phyloP scores from a whole-genome alignment of 768 basidiomycete genomes.

The Serpula lacrymans region DNA sequence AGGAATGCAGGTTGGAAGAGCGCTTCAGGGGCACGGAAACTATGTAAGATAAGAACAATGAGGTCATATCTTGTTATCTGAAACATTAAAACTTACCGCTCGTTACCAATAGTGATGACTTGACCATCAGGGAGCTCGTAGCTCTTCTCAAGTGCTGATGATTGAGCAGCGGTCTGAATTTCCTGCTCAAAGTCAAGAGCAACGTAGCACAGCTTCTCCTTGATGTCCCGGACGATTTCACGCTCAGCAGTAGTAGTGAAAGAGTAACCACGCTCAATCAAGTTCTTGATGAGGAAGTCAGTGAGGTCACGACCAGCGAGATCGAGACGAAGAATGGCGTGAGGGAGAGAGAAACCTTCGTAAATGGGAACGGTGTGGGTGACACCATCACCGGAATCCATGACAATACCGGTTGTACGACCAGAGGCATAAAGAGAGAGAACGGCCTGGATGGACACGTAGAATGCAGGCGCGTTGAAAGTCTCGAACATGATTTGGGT shows the following conservation, averaged over 20 bases:
- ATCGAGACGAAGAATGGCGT: slow-evolving; percentile 91
- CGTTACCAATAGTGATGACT: slow-evolving; percentile 83
- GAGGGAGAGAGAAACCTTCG: slow-evolving; percentile 90
- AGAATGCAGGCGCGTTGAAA: slow-evolving; percentile 73
- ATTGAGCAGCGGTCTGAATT: slow-evolving; percentile 85
- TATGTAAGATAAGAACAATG: slow-evolving; percentile 10
- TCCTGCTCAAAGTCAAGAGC: slow-evolving; percentile 94
- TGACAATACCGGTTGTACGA: slow-evolving; percentile 91
- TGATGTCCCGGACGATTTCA: slow-evolving; percentile 96
- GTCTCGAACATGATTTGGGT: slow-evolving; percentile 82
- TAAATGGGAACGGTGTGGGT: slow-evolving; percentile 96
- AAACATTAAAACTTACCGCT: slow-evolving; percentile 36
- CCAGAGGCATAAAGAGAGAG: slow-evolving; percentile 87
- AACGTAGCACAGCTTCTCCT: slow-evolving; percentile 91
- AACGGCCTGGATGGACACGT: slow-evolving; percentile 72
- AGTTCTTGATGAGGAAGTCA: slow-evolving; percentile 75
- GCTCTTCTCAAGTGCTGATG: slow-evolving; percentile 86
- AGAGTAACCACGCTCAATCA: slow-evolving; percentile 88
- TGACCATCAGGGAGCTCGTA: slow-evolving; percentile 93
- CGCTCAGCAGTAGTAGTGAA: slow-evolving; percentile 93
- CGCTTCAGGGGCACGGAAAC: slow-evolving; percentile 56
- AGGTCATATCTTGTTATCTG: background rate
- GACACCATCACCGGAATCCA: slow-evolving; percentile 96
- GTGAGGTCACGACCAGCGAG: slow-evolving; percentile 92
- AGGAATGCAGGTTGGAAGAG: slow-evolving; percentile 60